Evolutionary conservation across 805 yeast genomes (phyloP), one percentile per base, ranked within the genome.

Genomic region (Candida yuanshanica): DNA sequence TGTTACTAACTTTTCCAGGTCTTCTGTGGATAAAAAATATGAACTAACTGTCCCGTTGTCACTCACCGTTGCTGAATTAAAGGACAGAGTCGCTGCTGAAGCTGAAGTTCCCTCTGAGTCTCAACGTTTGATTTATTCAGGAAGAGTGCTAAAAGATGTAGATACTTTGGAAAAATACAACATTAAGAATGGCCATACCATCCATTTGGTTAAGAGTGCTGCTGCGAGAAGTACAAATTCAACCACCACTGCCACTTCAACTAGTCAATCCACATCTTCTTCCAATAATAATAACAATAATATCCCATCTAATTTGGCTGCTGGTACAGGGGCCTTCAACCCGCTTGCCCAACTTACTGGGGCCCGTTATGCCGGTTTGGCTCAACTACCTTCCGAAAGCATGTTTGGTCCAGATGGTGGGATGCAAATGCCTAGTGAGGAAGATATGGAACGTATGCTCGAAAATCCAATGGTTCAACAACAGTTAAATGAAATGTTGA

Each of bases 361-460:
- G 37, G 98, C 98, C 2, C 77, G 97, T 41, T 93, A 89, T 57
- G 97, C 98, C 3, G 99, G 99, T 1, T 81, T 79, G 53, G 75
- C 89, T 7, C 90, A 88, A 53, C 70, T 93, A 63, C 98, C 99
- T 5, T 74, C 85, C 4, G 87, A 88, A 1, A 77, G 81, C 35
- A 75, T 87, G 83, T 89, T 91, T 66, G 96, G 96, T 2, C 90
- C 96, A 21, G 97, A 90, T 61, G 95, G 95, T 32, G 98, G 97
- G 14, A 77, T 83, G 86, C 49, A 52, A 33, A 66, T 81, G 53
- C 60, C 95, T 11, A 80, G 78, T 51, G 83, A 86, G 36, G 90
- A 83, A 38, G 89, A 85, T 47, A 59, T 91, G 63, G 68, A 77
- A 26, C 69, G 72, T 41, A 78, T 87, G 84, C 71, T 93, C 81